phyloP scores from a whole-genome alignment of 108 stramenopile genomes.

The Parietichytrium sp. region DNA sequence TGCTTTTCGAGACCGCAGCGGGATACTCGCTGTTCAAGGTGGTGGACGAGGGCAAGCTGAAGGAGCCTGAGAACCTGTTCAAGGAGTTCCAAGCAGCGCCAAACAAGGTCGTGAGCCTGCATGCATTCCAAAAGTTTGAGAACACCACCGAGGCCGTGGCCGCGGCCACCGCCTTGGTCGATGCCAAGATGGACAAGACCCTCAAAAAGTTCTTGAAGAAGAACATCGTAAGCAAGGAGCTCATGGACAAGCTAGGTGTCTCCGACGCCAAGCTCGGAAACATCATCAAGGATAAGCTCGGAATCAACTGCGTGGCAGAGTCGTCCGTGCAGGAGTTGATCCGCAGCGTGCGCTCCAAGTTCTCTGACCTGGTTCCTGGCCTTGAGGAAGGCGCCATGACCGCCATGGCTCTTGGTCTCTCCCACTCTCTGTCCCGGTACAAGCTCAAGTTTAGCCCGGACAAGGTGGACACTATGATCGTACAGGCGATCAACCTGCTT shows the following conservation, averaged over 20 bases:
- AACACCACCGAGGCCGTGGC: conserved; percentile 96
- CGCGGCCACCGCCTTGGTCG: conserved; percentile 86
- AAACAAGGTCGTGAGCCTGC: conserved; percentile 62
- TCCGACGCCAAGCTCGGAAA: conserved; percentile 83
- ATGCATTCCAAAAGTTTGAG: conserved; percentile 89
- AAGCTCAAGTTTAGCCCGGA: conserved; percentile 99
- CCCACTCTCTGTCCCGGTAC: conserved; percentile 92
- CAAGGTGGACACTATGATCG: conserved; percentile 99
- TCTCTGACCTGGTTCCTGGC: conserved; percentile 83
- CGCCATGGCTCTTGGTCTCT: conserved; percentile 90
- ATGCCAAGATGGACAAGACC: conserved; percentile 84
- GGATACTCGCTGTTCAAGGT: conserved; percentile 99
- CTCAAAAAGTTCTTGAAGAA: conserved; percentile 96
- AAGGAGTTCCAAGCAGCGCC: conserved; percentile 73
- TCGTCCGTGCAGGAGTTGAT: conserved; percentile 86
- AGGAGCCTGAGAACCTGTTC: conserved; percentile 77
- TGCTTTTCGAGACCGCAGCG: conserved; percentile 97
- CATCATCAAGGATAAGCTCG: conserved; percentile 90
- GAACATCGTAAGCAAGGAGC: conserved; percentile 74
- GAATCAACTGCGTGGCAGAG: conserved; percentile 87
- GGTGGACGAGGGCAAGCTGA: conserved; percentile 82
- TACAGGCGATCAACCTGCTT: conserved; percentile 98
- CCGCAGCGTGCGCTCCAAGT: conserved; percentile 85
- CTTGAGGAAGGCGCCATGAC: conserved; percentile 45
- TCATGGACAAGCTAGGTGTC: conserved; percentile 77